Percentiles rank a stretch among this genome's conserved stretches.
phyloP scores from a whole-genome alignment of 1,284 basidiomycete species.

The Dichomitus squalens region DNA sequence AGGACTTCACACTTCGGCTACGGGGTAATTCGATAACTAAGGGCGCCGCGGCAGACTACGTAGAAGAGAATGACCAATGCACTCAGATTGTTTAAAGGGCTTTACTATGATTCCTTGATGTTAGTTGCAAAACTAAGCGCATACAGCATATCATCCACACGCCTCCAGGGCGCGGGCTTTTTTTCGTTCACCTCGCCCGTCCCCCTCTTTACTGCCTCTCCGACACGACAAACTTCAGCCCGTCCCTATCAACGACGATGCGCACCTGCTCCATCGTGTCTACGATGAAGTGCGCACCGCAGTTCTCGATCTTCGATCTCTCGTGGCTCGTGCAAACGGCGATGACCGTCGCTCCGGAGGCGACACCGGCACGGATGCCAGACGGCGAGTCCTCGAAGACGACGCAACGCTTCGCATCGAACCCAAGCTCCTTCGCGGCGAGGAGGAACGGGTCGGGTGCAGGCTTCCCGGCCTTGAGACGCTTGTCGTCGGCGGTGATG shows the following conservation, averaged over 20 bases:
- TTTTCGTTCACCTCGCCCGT: background rate
- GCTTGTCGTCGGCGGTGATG: conserved; percentile 79
- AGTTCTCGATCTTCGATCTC: conserved; percentile 54
- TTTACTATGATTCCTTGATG: background rate
- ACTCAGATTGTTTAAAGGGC: too few species aligned
- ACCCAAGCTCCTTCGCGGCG: conserved; percentile 73
- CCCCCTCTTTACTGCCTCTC: background rate
- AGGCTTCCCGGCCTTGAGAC: conserved; percentile 66
- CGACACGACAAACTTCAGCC: conserved; percentile 39
- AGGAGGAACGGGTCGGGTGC: conserved; percentile 77
- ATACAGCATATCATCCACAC: background rate
- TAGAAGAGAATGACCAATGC: too few species aligned
- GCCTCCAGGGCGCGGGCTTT: background rate
- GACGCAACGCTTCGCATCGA: conserved; percentile 55
- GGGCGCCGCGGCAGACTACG: too few species aligned
- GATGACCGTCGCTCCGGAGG: conserved; percentile 73
- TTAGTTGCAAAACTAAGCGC: background rate
- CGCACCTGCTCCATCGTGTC: conserved; percentile 59
- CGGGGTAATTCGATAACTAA: too few species aligned
- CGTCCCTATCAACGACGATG: conserved; percentile 43
- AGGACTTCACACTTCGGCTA: too few species aligned
- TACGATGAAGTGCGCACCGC: too few species aligned
- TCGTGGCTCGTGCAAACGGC: conserved; percentile 75
- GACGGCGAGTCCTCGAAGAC: conserved; percentile 79
- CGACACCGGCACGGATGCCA: conserved; percentile 73